Base-by-base conservation (phyloP, 768 basidiomycete genomes). In the Cystofilobasidium bisporidii region DNA sequence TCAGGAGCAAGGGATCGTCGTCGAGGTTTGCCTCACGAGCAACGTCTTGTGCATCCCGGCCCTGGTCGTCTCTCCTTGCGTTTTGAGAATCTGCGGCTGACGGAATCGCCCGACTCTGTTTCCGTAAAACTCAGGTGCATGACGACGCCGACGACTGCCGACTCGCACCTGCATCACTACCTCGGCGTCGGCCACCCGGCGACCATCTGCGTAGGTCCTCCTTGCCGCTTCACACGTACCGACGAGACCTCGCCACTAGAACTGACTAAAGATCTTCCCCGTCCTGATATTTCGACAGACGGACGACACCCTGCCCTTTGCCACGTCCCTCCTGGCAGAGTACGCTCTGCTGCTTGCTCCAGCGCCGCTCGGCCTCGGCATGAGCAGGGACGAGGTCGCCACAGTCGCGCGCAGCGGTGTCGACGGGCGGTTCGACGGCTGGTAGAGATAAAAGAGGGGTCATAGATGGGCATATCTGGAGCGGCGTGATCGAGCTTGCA, bases 11-110 rank as follows among this genome's bases (percentile, higher is more conserved):
- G 82, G 82, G 50, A 81, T 80, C 26, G 84, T 84, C 73, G 82
- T 91, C 47, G 89, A 91, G 76, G 85, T 91, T 50, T 91, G 89
- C 74, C 80, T 91, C 33, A 85, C 82, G 22, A 90, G 89, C 0
- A 91, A 91, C 76, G 73, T 91, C 15, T 70, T 89, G 84, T 87
- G 74, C 63, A 85, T 78, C 15, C 33, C 26, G 22, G 18, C 47
- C 17, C 28, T n/a, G n/a, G n/a, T n/a, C n/a, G n/a, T n/a, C n/a
- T n/a, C n/a, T n/a, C n/a, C n/a, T n/a, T n/a, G n/a, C n/a, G n/a
- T n/a, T n/a, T n/a, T n/a, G n/a, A n/a, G n/a, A n/a, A n/a, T n/a
- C n/a, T n/a, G n/a, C n/a, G n/a, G n/a, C n/a, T n/a, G n/a, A n/a
- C n/a, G n/a, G n/a, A n/a, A n/a, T n/a, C n/a, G n/a, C n/a, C n/a